Base-by-base conservation (phyloP, 257 asterid species). In the Plantago ovata region DNA sequence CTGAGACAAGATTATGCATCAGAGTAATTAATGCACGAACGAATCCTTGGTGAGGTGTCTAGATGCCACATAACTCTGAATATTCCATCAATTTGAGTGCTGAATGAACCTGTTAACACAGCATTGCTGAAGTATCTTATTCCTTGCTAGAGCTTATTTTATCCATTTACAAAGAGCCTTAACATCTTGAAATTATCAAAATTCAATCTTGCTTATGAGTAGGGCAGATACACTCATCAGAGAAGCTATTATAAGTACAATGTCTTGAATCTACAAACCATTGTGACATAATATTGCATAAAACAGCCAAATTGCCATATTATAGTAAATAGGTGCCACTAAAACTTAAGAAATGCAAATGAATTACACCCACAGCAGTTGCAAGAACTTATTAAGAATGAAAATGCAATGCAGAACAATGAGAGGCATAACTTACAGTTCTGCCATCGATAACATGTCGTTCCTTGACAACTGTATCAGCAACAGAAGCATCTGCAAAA, bases 371-470 rank as follows among this genome's bases (percentile, higher is more conserved):
- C n/a, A n/a, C n/a, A n/a, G n/a, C n/a, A n/a, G n/a, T n/a, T n/a
- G n/a, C n/a, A n/a, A n/a, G n/a, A n/a, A n/a, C n/a, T n/a, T n/a
- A n/a, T n/a, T n/a, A n/a, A n/a, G n/a, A n/a, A 13, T 53, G 33
- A 52, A 52, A 28, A 12, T 21, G 10, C 36, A 10, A 23, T 62
- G 61, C 60, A 44, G 68, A 62, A n/a, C n/a, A n/a, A 39, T 13
- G 55, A 54, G 23, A 6, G 28, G 32, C 69, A 42, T 39, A 39
- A 87, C 89, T 87, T 79, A 91, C 98, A 70, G 87, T 85, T 81
- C 96, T 75, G 39, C 96, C 95, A 67, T 91, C 96, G 47, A 91
- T 84, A 58, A 75, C 48, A 53, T 91, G 98, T 64, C 74, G 87
- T 68, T 83, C 98, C 77, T 69, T 81, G 24, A 91, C 86, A 63